Percentiles rank a stretch among this genome's conserved stretches.
phyloP scores from a whole-genome alignment of 2,329 filamentous ascomycete species.

The Trichoderma oligosporum region DNA sequence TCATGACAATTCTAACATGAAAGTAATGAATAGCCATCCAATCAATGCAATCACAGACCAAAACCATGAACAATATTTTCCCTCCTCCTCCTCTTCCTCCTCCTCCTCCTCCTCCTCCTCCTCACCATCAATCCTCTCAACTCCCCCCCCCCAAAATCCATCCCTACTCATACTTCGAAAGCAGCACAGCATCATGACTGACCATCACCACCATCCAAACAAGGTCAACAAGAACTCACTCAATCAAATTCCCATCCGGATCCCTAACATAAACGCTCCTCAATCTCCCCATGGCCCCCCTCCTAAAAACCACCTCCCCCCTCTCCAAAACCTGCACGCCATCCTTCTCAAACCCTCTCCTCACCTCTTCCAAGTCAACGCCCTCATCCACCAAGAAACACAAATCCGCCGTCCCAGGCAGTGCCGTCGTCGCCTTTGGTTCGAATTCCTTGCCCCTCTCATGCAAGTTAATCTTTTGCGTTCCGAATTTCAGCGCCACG shows the following conservation, averaged over 20 bases:
- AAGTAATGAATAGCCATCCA: too few relatives aligned
- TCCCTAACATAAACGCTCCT: slow-evolving; percentile 58
- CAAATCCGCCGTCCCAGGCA: slow-evolving; percentile 56
- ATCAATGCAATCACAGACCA: too few relatives aligned
- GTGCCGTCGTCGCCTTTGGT: slow-evolving; percentile 52
- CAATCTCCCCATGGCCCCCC: slow-evolving; percentile 52
- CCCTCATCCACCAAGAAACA: slow-evolving; percentile 54
- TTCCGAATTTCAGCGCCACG: slow-evolving; percentile 54
- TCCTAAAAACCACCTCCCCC: slow-evolving; percentile 49
- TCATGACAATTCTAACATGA: too few relatives aligned
- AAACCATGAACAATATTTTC: too few relatives aligned
- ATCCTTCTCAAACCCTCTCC: slow-evolving; percentile 38
- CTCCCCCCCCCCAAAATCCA: too few relatives aligned
- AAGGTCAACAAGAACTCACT: slow-evolving; percentile 41
- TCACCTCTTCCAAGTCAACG: slow-evolving; percentile 43
- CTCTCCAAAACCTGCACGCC: slow-evolving; percentile 50
- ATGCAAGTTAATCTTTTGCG: slow-evolving; percentile 61
- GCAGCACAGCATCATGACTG: not conserved
- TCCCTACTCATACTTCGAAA: slow-evolving; percentile 13
- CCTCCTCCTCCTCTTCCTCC: too few relatives aligned
- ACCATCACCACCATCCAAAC: not conserved
- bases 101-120: too few relatives aligned
- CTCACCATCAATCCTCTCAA: too few relatives aligned
- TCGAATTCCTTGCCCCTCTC: slow-evolving; percentile 56
- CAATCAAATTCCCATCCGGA: slow-evolving; percentile 59